phyloP scores from a whole-genome alignment of 768 basidiomycete genomes.

The Coprinopsis sp. region DNA sequence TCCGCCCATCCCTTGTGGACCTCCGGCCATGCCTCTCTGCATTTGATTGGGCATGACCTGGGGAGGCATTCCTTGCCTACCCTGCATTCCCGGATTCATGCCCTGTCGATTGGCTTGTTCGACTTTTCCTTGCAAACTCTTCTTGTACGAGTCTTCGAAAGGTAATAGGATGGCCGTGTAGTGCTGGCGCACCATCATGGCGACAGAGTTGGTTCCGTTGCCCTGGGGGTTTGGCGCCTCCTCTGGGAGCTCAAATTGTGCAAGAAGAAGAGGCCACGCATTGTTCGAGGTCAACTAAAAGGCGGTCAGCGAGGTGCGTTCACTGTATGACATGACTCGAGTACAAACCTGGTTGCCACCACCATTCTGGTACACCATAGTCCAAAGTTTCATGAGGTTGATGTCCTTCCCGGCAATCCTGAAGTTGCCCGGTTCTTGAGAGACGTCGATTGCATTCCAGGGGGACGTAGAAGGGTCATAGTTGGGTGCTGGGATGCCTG shows the following conservation, averaged over 20 bases:
- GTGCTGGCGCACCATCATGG: slow-evolving; percentile 48
- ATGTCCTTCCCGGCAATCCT: slow-evolving; percentile 71
- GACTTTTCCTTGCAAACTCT: slow-evolving; percentile 53
- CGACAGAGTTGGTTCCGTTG: slow-evolving; percentile 45
- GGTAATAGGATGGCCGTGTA: slow-evolving; percentile 62
- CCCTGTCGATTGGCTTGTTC: slow-evolving; percentile 39
- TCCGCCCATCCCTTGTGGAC: slow-evolving; percentile 8
- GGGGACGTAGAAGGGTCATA: slow-evolving; percentile 61
- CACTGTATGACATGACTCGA: slow-evolving; percentile 10
- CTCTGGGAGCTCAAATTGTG: slow-evolving; percentile 60
- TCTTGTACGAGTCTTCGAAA: slow-evolving; percentile 69
- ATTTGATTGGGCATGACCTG: slow-evolving; percentile 18
- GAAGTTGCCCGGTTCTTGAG: slow-evolving; percentile 58
- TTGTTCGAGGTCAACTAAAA: slow-evolving; percentile 46
- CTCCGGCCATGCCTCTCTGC: slow-evolving; percentile 17
- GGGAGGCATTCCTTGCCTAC: slow-evolving; percentile 18
- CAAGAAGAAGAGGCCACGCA: slow-evolving; percentile 50
- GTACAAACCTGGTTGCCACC: slow-evolving; percentile 56
- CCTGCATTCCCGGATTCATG: slow-evolving; percentile 21
- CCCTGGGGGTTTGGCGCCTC: slow-evolving; percentile 42
- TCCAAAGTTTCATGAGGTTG: slow-evolving; percentile 73
- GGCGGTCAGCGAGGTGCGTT: slow-evolving; percentile 11
- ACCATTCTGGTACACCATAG: slow-evolving; percentile 52
- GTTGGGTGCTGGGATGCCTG: slow-evolving; percentile 49
- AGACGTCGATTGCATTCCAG: slow-evolving; percentile 64